phyloP scores from a whole-genome alignment of 768 basidiomycete genomes.

The Hericium erinaceus region DNA sequence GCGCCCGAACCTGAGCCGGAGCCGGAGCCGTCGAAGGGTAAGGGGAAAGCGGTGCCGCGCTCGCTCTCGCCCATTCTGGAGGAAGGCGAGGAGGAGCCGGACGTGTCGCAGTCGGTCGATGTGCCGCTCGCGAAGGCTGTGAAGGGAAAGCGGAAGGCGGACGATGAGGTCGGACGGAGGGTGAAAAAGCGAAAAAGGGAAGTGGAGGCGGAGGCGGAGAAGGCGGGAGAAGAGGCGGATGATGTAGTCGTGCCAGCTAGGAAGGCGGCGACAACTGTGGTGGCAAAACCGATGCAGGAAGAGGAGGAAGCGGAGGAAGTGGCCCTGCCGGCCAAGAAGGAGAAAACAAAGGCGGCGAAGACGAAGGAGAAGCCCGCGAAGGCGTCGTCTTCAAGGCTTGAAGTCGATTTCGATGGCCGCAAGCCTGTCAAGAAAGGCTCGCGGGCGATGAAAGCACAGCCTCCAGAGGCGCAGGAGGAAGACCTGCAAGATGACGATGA shows the following conservation, averaged over 20 bases:
- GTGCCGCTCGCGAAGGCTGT: neutral
- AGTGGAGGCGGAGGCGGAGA: neutral
- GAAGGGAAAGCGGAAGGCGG: neutral
- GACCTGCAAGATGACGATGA: neutral
- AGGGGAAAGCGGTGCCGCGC: neutral
- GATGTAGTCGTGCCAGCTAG: too few species aligned
- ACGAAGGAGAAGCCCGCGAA: neutral
- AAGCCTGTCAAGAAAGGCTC: neutral
- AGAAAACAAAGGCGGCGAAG: conserved; percentile 16
- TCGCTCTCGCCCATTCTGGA: neutral
- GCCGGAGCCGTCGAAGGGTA: neutral
- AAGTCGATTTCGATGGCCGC: neutral
- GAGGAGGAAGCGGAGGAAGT: conserved; percentile 29
- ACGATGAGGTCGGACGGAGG: neutral
- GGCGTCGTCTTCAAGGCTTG: neutral
- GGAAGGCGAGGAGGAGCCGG: neutral
- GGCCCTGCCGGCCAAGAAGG: conserved; percentile 32
- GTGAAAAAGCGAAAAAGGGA: neutral
- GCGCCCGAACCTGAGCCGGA: neutral
- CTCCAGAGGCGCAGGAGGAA: too few species aligned
- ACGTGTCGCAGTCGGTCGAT: neutral
- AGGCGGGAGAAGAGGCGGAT: too few species aligned
- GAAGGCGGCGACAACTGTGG: too few species aligned
- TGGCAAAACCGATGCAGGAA: too few species aligned
- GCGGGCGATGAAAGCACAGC: too few species aligned